These are phyloP conservation scores for Colletotrichum sp. DNA, from an alignment of 2,329 filamentous ascomycete genomes.

Conservation along the genomic window DNA sequence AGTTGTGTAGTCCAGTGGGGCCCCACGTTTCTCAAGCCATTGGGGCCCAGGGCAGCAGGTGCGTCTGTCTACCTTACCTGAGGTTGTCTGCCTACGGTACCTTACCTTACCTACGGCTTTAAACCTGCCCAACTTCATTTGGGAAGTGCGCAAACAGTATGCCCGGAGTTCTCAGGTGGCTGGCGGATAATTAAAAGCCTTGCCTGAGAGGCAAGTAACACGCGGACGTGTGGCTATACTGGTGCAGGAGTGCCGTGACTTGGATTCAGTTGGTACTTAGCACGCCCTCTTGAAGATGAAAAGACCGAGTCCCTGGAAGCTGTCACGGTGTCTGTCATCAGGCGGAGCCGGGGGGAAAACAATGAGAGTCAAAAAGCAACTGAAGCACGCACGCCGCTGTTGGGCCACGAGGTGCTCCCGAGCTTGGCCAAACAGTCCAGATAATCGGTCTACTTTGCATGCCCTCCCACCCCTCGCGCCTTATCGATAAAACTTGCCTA, in stretches of 20 bases:
- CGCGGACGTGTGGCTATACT: neutral
- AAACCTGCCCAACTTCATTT: neutral
- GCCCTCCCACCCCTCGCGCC: neutral
- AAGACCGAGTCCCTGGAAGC: neutral
- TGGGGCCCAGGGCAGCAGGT: neutral
- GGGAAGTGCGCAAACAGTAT: neutral
- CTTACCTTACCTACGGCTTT: neutral
- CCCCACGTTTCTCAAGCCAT: neutral
- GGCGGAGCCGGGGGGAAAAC: neutral
- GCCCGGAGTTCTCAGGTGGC: neutral
- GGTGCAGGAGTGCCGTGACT: neutral
- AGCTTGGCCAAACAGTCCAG: neutral
- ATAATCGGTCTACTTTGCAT: neutral
- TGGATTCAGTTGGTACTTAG: neutral
- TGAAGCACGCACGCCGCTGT: neutral
- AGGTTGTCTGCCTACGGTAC: neutral
- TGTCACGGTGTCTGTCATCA: neutral
- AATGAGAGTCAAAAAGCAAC: neutral
- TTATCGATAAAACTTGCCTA: neutral
- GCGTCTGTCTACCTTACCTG: neutral
- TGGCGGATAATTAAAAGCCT: neutral
- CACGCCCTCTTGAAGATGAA: neutral
- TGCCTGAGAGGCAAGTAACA: neutral
- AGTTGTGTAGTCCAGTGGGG: slow-evolving; percentile 1
- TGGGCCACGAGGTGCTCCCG: neutral